Evolutionary conservation across 2,329 filamentous ascomycete species (phyloP), one percentile per base, ranked within the genome.

Genomic region (Bipolaris gigantea): DNA sequence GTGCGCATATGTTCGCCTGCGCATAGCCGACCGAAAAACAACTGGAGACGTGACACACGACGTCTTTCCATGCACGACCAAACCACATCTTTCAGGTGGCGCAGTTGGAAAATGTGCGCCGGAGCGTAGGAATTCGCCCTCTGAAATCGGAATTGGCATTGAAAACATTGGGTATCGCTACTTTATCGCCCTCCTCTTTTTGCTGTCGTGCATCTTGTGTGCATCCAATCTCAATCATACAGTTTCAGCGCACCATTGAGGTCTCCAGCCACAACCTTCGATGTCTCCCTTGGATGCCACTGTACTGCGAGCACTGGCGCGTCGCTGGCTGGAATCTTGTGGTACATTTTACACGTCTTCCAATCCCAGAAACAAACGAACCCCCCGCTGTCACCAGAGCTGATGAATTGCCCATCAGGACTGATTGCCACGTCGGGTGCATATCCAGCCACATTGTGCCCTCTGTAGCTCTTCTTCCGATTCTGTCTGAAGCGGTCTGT

Each of bases 281-380:
- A 94, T 16, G 89, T 94, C 81, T 99, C 94, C 77, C 97, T 89
- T n/a, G 93, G 92, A 75, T 97, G 92, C 93, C 94, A 99, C 73
- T 89, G 89, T 53, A 94, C 85, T 62, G 88, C 90, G n/a, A 91
- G 90, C 50, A 97, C 82, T 5, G 92, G 86, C 48, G 88, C 85
- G 50, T 91, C 92, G 55, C 90, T 86, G 21, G 91, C 92, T 76
- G 89, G 85, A 61, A 99, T 85, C 82, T 97, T 97, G 77, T 96
- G 91, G 77, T 91, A 96, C 92, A 99, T 93, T 79, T 97, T 97
- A 75, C 93, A 96, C 35, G 92, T 97, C 84, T 99, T 99, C 90
- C 92, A 99, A 76, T 97, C 94, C 91, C 92, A 99, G 78, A 97
- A 97, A 76, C 90, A 96, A 43, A 96, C 86, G 68, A 85, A 97